Percentiles rank a stretch among this genome's conserved stretches.
Evolutionary conservation across 2,329 filamentous ascomycete genomes (phyloP).

Genomic region (Ophiosphaerella narmari): DNA sequence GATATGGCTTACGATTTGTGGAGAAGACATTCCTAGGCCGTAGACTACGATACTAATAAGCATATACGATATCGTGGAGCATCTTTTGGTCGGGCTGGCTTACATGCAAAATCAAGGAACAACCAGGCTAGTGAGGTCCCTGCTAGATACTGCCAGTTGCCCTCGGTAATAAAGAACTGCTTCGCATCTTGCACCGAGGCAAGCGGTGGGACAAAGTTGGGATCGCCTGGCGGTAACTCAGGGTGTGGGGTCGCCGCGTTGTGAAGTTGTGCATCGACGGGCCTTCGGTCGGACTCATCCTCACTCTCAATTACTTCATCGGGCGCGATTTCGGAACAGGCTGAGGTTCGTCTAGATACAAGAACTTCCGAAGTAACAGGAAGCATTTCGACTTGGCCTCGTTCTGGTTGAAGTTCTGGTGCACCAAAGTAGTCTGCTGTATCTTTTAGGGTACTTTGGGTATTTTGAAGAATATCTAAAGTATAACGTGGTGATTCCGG

Average conservation of each 20-base stretch:
- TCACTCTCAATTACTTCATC: slow-evolving; percentile 32
- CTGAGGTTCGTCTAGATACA: slow-evolving; percentile 19
- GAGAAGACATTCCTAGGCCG: slow-evolving; percentile 42
- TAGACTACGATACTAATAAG: slow-evolving; percentile 23
- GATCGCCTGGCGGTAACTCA: slow-evolving; percentile 38
- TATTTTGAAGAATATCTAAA: slow-evolving; percentile 46
- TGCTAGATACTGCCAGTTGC: slow-evolving; percentile 44
- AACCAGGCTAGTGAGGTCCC: slow-evolving; percentile 45
- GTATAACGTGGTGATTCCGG: slow-evolving; percentile 49
- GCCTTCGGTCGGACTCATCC: slow-evolving; percentile 28
- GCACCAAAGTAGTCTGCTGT: slow-evolving; percentile 39
- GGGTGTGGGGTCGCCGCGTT: not conserved
- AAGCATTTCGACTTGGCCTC: slow-evolving; percentile 36
- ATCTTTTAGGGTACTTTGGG: slow-evolving; percentile 37
- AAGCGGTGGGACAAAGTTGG: slow-evolving; percentile 53
- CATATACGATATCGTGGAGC: not conserved
- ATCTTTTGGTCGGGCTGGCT: not conserved
- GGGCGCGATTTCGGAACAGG: slow-evolving; percentile 31
- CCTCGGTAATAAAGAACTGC: slow-evolving; percentile 40
- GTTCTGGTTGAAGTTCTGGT: slow-evolving; percentile 28
- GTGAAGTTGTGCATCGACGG: slow-evolving; percentile 12
- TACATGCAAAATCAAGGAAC: slow-evolving; percentile 43
- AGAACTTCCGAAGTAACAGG: slow-evolving; percentile 9
- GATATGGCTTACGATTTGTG: slow-evolving; percentile 41
- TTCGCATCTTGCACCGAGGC: slow-evolving; percentile 39